phyloP scores from a whole-genome alignment of 345 rosid genomes.

The Pugionium cornutum region DNA sequence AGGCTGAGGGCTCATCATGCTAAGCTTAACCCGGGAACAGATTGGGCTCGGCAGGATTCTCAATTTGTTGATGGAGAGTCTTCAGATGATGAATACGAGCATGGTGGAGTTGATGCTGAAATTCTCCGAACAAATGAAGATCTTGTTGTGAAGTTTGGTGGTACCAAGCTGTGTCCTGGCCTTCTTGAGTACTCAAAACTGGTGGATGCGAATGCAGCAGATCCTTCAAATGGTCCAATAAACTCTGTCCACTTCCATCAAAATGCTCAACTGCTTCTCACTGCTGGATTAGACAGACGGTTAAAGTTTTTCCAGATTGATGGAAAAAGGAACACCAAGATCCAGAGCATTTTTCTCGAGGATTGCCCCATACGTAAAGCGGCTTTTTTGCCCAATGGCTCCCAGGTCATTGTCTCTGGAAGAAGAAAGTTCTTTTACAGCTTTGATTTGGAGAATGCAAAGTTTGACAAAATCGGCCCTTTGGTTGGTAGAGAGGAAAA shows the following conservation, averaged over 20 bases:
- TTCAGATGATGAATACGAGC: slow-evolving; percentile 15
- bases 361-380: slow-evolving; percentile 84
- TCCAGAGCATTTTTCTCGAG: slow-evolving; percentile 60
- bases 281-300: no score
- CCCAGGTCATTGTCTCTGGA: slow-evolving; percentile 51
- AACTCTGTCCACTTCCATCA: no score
- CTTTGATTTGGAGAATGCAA: background rate
- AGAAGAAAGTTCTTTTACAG: slow-evolving; percentile 89
- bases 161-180: slow-evolving; percentile 30
- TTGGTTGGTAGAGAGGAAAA: no score
- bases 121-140: slow-evolving; percentile 39
- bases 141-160: slow-evolving; percentile 64
- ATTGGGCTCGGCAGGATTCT: no score
- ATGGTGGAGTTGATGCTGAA: slow-evolving; percentile 56
- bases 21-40: no score
- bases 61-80: no score
- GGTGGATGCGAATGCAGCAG: slow-evolving; percentile 77
- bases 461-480: no score
- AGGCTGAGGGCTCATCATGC: slow-evolving; percentile 55
- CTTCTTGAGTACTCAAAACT: slow-evolving; percentile 64
- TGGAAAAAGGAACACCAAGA: no score
- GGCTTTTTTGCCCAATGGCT: slow-evolving; percentile 57
- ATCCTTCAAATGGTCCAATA: slow-evolving; percentile 53
- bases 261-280: no score
- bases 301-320: no score